phyloP scores from a whole-genome alignment of 2,329 filamentous ascomycete genomes.

The Alternaria tenuissima region DNA sequence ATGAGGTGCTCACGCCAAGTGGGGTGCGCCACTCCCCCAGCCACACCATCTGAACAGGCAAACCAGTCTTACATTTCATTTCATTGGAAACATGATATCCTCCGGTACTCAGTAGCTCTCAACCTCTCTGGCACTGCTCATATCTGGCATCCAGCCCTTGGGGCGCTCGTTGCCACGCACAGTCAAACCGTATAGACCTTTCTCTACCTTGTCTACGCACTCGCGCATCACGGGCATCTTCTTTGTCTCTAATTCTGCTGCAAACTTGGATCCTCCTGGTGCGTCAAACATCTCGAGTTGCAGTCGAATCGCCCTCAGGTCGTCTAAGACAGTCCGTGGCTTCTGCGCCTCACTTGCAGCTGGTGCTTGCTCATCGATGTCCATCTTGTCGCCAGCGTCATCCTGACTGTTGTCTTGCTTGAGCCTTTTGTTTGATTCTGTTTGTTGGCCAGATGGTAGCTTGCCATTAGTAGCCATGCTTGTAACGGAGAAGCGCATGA shows the following conservation, averaged over 20 bases:
- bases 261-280: conserved; percentile 62
- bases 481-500: conserved; percentile 96
- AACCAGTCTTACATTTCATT: not conserved
- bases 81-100: not conserved
- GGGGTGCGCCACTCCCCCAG: conserved; percentile 18
- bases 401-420: conserved; percentile 28
- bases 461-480: conserved; percentile 78
- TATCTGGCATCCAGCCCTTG: conserved; percentile 89
- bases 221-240: conserved; percentile 88
- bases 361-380: conserved; percentile 42
- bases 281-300: conserved; percentile 77
- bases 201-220: conserved; percentile 94
- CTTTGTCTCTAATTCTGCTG: conserved; percentile 68
- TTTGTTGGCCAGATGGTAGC: conserved; percentile 52
- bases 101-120: conserved; percentile 45
- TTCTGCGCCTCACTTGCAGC: conserved; percentile 28
- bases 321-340: conserved; percentile 73
- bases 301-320: conserved; percentile 80
- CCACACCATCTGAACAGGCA: conserved; percentile 16
- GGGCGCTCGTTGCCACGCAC: conserved; percentile 89
- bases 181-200: conserved; percentile 83
- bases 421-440: conserved; percentile 46
- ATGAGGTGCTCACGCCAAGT: conserved; percentile 28
- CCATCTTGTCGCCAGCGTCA: conserved; percentile 45
- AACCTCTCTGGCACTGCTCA: conserved; percentile 58